Percentiles rank a stretch among this genome's conserved stretches.
Evolutionary conservation across 148 eudicot species (phyloP).

Genomic region (Bassia scoparia): DNA sequence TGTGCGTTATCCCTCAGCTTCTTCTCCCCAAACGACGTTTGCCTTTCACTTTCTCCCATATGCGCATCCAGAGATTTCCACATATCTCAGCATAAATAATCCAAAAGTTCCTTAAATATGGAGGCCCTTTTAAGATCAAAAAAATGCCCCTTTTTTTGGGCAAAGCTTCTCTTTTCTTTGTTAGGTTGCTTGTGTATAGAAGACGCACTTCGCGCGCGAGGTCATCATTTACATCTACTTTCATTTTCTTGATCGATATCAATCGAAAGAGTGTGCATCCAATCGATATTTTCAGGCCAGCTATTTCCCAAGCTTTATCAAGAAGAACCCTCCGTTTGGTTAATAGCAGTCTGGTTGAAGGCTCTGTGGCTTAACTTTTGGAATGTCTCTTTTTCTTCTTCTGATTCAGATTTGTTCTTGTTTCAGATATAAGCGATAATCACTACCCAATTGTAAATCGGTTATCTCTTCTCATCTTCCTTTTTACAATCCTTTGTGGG

Average conservation of each 20-base stretch:
- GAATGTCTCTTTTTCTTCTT: conserved; percentile 45
- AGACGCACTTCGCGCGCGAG: conserved; percentile 68
- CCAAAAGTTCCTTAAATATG: conserved; percentile 75
- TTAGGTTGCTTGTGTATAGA: conserved; percentile 77
- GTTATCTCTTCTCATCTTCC: conserved; percentile 26
- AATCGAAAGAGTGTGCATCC: conserved; percentile 64
- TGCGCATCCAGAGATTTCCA: conserved; percentile 78
- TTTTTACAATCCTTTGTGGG: conserved; percentile 19
- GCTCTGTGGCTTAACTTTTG: conserved; percentile 57
- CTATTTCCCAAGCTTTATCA: conserved; percentile 65
- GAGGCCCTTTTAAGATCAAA: conserved; percentile 57
- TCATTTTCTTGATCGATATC: conserved; percentile 52
- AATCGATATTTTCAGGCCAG: conserved; percentile 73
- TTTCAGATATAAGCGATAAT: conserved; percentile 50
- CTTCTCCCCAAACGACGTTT: conserved; percentile 64
- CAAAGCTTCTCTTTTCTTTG: conserved; percentile 72
- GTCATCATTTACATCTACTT: conserved; percentile 84
- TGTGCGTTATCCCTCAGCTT: conserved; percentile 73
- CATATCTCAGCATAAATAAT: conserved; percentile 95
- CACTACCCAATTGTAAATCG: conserved; percentile 32
- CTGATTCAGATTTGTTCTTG: conserved; percentile 45
- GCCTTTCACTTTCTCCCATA: conserved; percentile 78
- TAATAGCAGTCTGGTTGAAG: conserved; percentile 69
- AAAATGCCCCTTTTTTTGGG: too few species aligned
- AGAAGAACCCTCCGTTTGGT: conserved; percentile 59